Conservation (phyloP, 2,329 filamentous ascomycete genomes). For the Paraphoma chrysanthemicola region DNA sequence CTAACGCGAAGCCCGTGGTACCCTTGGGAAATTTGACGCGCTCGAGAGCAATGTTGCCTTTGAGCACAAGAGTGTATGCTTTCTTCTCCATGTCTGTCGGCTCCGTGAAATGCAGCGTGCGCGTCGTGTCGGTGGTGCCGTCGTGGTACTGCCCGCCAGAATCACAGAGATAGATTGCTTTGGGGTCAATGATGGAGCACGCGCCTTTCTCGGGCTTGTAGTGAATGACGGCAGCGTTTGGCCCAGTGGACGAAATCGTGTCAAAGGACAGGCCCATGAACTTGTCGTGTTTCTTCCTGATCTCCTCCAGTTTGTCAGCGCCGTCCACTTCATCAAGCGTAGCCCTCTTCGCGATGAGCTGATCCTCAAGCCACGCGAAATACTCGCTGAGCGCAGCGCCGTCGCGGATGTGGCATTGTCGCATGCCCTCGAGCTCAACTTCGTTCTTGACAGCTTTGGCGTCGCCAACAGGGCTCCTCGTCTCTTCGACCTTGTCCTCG, state of each 20-base stretch:
- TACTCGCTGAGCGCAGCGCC: constrained; percentile 90
- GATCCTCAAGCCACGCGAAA: constrained; percentile 95
- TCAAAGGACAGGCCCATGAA: constrained; percentile 93
- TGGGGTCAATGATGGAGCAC: constrained; percentile 84
- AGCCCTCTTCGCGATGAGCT: constrained; percentile 75
- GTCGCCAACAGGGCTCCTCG: constrained; percentile 85
- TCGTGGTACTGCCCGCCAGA: constrained; percentile 96
- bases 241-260: constrained; percentile 92
- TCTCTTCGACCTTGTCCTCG: constrained; percentile 82
- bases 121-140: constrained; percentile 93
- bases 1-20: constrained; percentile 90
- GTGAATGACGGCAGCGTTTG: constrained; percentile 94
- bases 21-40: constrained; percentile 90
- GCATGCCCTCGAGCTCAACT: constrained; percentile 89
- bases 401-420: constrained; percentile 90
- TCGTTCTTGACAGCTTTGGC: constrained; percentile 95
- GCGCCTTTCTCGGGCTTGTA: constrained; percentile 84
- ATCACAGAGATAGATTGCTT: constrained; percentile 90
- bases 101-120: constrained; percentile 88
- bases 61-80: constrained; percentile 91
- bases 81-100: constrained; percentile 85
- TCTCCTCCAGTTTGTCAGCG: constrained; percentile 86
- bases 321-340: constrained; percentile 85
- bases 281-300: constrained; percentile 72
- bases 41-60: constrained; percentile 91